Evolutionary conservation across 2,329 filamentous ascomycete genomes (phyloP).

Genomic region (Triangularia verruculosa): DNA sequence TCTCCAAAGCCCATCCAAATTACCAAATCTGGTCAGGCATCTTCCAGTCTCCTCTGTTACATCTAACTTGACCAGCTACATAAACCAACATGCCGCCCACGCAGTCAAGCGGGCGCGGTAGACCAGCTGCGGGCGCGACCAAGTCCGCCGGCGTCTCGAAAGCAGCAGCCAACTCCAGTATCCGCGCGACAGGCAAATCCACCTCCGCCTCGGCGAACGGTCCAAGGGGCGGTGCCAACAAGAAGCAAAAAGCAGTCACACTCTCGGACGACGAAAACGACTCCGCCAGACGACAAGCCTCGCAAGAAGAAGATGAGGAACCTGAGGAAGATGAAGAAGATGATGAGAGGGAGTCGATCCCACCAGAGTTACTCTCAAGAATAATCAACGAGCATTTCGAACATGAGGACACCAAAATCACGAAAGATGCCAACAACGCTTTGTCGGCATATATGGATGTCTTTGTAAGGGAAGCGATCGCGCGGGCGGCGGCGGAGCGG

Average conservation of each 20-base stretch:
- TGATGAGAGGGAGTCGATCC: slow-evolving; percentile 51
- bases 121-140: neutral
- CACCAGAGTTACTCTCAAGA: slow-evolving; percentile 69
- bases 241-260: neutral
- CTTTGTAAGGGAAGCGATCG: slow-evolving; percentile 86
- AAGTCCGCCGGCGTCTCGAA: slow-evolving; percentile 15
- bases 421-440: slow-evolving; percentile 71
- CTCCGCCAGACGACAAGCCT: neutral
- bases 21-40: neutral
- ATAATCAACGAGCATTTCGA: slow-evolving; percentile 79
- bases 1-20: neutral
- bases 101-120: slow-evolving; percentile 27
- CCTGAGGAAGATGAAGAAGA: slow-evolving; percentile 25
- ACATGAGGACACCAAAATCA: slow-evolving; percentile 67
- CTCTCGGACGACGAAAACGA: slow-evolving; percentile 8
- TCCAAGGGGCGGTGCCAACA: neutral
- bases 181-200: slow-evolving; percentile 12
- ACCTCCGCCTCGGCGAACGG: slow-evolving; percentile 16
- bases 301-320: slow-evolving; percentile 20
- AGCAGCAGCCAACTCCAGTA: slow-evolving; percentile 9
- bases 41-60: too few species aligned
- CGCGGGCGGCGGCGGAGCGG: slow-evolving; percentile 70
- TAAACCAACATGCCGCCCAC: slow-evolving; percentile 41
- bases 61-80: too few species aligned
- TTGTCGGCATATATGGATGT: slow-evolving; percentile 85